Percentiles rank a stretch among this genome's conserved stretches.
Conservation (phyloP, 306 rosid genomes). For the Echinosophora koreensis region DNA sequence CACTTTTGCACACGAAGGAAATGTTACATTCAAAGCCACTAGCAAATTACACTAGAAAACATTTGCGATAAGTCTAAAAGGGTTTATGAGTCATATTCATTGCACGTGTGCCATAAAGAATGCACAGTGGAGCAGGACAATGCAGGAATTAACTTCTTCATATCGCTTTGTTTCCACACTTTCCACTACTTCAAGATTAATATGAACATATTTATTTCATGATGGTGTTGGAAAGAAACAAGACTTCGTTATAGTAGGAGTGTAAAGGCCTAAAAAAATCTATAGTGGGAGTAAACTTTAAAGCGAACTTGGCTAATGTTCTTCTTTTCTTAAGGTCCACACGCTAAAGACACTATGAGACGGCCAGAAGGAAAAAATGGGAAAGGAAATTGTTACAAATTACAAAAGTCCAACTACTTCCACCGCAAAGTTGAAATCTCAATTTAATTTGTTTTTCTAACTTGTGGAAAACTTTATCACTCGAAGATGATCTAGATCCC, state of each 20-base stretch:
- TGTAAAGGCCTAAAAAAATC: background rate
- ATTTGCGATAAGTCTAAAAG: background rate
- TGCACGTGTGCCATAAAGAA: slow-evolving; percentile 1
- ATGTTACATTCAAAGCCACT: background rate
- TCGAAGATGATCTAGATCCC: slow-evolving; percentile 15
- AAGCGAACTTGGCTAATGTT: slow-evolving; percentile 32
- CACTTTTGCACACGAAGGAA: background rate
- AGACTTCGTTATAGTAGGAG: slow-evolving; percentile 40
- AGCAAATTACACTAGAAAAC: background rate
- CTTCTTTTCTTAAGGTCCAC: slow-evolving; percentile 64
- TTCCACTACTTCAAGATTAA: background rate
- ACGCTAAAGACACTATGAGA: slow-evolving; percentile 55
- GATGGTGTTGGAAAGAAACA: background rate
- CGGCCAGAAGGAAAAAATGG: slow-evolving; percentile 22
- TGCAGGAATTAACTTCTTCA: slow-evolving; percentile 6
- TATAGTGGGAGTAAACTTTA: slow-evolving; percentile 42
- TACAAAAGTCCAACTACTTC: slow-evolving; percentile 63
- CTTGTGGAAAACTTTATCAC: slow-evolving; percentile 47
- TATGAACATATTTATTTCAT: slow-evolving; percentile 43
- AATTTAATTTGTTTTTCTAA: slow-evolving; percentile 15
- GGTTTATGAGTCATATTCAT: slow-evolving; percentile 4
- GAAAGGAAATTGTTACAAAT: background rate
- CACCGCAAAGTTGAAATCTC: slow-evolving; percentile 57
- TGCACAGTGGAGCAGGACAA: slow-evolving; percentile 1
- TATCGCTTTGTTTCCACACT: slow-evolving; percentile 31